Evolutionary conservation across 2,329 filamentous ascomycete genomes (phyloP).

Genomic region (Metarhizium robertsii): DNA sequence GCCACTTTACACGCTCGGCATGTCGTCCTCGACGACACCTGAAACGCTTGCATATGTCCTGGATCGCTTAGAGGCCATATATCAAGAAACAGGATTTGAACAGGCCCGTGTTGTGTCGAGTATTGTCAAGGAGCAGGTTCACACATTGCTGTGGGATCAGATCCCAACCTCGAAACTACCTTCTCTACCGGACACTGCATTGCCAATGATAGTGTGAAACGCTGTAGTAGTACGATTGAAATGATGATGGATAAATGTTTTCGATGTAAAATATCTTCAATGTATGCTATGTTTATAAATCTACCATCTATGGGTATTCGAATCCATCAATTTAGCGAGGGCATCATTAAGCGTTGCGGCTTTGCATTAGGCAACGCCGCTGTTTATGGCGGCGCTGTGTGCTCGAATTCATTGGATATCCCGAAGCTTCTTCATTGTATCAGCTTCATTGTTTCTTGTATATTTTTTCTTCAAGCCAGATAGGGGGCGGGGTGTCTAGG

Average conservation of each 20-base stretch:
- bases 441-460: neutral
- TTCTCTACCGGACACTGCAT: conserved; percentile 12
- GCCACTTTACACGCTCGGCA: conserved; percentile 40
- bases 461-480: neutral
- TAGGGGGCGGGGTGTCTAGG: no score
- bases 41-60: conserved; percentile 34
- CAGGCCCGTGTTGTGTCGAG: conserved; percentile 34
- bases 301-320: neutral
- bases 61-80: conserved; percentile 33
- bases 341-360: neutral
- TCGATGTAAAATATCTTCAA: no score
- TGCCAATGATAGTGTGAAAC: conserved; percentile 19
- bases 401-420: neutral
- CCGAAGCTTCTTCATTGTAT: neutral
- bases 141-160: conserved; percentile 16
- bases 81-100: conserved; percentile 34
- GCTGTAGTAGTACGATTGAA: no score
- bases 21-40: conserved; percentile 33
- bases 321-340: neutral
- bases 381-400: neutral
- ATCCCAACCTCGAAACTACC: conserved; percentile 18
- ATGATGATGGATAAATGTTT: no score
- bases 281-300: neutral
- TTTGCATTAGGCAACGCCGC: neutral
- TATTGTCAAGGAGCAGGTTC: conserved; percentile 29